Percentiles rank a stretch among this genome's conserved stretches.
Evolutionary conservation across 805 yeast species (phyloP).

Genomic region (Wickerhamomyces chaumierensis): DNA sequence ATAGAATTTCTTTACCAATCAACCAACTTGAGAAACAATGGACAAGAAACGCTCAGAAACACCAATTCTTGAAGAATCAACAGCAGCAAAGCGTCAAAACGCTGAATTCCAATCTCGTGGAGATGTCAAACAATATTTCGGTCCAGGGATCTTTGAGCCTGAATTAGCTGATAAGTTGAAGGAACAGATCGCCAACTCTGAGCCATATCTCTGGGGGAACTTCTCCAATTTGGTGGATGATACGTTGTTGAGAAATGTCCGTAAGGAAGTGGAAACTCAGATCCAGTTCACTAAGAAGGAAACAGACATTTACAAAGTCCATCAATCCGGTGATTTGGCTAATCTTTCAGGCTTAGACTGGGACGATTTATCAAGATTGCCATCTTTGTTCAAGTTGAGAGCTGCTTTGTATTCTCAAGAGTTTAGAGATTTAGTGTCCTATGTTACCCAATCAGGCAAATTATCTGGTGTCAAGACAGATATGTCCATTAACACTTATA

Average conservation of each 20-base stretch:
- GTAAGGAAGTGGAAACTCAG: conserved; percentile 72
- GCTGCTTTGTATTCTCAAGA: conserved; percentile 81
- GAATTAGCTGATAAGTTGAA: conserved; percentile 29
- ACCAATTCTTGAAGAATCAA: background rate
- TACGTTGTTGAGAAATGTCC: conserved; percentile 61
- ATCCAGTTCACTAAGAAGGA: conserved; percentile 91
- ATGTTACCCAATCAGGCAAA: conserved; percentile 79
- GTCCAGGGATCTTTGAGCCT: conserved; percentile 34
- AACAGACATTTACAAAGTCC: conserved; percentile 91
- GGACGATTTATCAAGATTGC: conserved; percentile 62
- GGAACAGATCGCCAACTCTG: conserved; percentile 36
- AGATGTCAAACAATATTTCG: conserved; percentile 33
- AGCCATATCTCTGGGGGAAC: conserved; percentile 88
- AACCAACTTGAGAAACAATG: background rate
- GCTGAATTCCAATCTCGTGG: conserved; percentile 9
- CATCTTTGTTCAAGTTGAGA: conserved; percentile 66
- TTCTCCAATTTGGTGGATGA: conserved; percentile 67
- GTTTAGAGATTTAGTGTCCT: conserved; percentile 68
- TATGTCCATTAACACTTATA: conserved; percentile 83
- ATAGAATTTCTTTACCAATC: too few relatives aligned
- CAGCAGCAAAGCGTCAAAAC: conserved; percentile 4
- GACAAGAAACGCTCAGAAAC: background rate
- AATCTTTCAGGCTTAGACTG: conserved; percentile 78
- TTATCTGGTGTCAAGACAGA: conserved; percentile 87
- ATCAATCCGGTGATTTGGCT: conserved; percentile 84